Evolutionary conservation across 1,139 yeast species (phyloP).

Genomic region (Zygoascus sp.): DNA sequence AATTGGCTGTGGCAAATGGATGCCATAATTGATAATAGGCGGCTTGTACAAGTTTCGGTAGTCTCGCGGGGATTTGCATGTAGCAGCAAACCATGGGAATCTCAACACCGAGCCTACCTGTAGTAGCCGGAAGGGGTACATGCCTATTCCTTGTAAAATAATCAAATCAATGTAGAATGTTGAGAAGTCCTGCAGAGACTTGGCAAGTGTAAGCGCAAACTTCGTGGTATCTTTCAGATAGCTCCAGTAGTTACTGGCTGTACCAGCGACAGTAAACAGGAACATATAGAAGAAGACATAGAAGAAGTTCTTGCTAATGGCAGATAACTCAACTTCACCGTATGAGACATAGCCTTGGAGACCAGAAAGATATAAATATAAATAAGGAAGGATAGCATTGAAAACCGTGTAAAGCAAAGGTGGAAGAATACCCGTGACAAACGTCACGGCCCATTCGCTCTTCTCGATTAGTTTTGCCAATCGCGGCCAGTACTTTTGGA

Average conservation of each 20-base stretch:
- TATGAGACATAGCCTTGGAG: constrained; percentile 73
- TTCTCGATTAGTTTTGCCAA: constrained; percentile 58
- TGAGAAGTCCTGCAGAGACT: constrained; percentile 63
- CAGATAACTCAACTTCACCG: constrained; percentile 75
- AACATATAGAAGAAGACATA: constrained; percentile 82
- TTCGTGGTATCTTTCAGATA: constrained; percentile 70
- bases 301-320: constrained; percentile 75
- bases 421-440: constrained; percentile 75
- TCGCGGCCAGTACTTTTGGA: constrained; percentile 66
- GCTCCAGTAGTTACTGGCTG: constrained; percentile 61
- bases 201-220: constrained; percentile 73
- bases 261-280: constrained; percentile 75
- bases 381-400: constrained; percentile 68
- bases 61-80: constrained; percentile 63
- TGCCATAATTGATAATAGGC: constrained; percentile 74
- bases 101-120: constrained; percentile 62
- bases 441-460: constrained; percentile 54
- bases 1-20: constrained; percentile 76
- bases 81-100: constrained; percentile 55
- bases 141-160: constrained; percentile 76
- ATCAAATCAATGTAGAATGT: constrained; percentile 79
- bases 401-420: constrained; percentile 71
- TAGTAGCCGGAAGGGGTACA: constrained; percentile 72
- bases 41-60: constrained; percentile 68
- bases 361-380: constrained; percentile 63